phyloP scores from a whole-genome alignment of 2,329 filamentous ascomycete species.

The Penicillium verrucosum region DNA sequence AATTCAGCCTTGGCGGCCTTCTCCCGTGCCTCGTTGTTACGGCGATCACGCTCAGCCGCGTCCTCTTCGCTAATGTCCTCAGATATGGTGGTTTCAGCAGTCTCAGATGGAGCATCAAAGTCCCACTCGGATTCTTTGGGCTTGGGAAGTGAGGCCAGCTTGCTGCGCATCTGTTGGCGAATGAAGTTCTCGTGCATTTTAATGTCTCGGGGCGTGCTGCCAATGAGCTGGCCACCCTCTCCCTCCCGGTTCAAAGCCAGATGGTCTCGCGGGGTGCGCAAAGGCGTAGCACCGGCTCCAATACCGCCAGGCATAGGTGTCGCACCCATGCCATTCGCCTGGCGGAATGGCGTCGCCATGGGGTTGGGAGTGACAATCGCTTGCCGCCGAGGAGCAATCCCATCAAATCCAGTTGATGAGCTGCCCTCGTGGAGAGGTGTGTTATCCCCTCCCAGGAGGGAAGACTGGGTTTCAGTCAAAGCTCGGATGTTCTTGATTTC shows the following conservation, averaged over 20 bases:
- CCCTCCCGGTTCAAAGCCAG: conserved; percentile 77
- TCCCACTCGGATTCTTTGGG: conserved; percentile 95
- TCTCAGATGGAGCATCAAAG: conserved; percentile 78
- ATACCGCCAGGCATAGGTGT: conserved; percentile 60
- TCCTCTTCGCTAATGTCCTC: conserved; percentile 62
- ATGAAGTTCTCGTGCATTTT: conserved; percentile 67
- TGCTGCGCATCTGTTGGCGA: conserved; percentile 61
- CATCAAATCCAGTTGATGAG: conserved; percentile 83
- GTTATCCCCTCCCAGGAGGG: conserved; percentile 88
- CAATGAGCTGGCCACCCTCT: conserved; percentile 62
- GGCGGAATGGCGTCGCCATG: conserved; percentile 80
- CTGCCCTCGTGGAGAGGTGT: conserved; percentile 78
- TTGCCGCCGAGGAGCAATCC: conserved; percentile 75
- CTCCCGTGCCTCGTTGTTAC: conserved; percentile 60
- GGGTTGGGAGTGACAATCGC: conserved; percentile 90
- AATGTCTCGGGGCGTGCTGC: conserved; percentile 73
- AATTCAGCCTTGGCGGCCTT: conserved; percentile 68
- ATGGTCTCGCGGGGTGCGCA: conserved; percentile 83
- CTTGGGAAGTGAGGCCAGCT: conserved; percentile 76
- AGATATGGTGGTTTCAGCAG: conserved; percentile 55
- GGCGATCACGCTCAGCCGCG: conserved; percentile 70
- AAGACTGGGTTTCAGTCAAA: conserved; percentile 89
- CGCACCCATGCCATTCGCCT: conserved; percentile 62
- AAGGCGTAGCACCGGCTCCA: conserved; percentile 66
- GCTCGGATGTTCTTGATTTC: conserved; percentile 93